Evolutionary conservation across 2,329 filamentous ascomycete species (phyloP), one percentile per base, ranked within the genome.

Genomic region (Onygenales sp.): DNA sequence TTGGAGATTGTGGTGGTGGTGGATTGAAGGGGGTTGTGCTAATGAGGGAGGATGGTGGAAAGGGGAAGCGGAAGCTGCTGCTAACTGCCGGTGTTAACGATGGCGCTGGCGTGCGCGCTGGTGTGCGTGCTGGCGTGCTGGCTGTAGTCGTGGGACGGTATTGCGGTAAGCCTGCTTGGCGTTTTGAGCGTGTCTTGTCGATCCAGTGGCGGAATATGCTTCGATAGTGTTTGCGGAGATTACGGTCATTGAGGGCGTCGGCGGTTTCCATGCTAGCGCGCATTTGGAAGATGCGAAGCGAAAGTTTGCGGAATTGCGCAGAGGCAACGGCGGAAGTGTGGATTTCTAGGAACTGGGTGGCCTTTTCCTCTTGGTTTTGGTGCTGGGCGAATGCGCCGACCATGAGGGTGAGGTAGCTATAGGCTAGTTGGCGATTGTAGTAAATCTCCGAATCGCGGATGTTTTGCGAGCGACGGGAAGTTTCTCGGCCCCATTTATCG

Each of bases 161-260:
- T 37, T 48, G 9, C 14, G 8, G 9, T 48, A 48, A 37, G n/a
- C 44, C 21, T 27, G 21, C 21, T 27, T 27, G 21, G 21, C 21
- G 21, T 27, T 27, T 27, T 27, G 21, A 27, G 21, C 21, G 21
- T 27, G 75, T 70, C 51, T 73, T 74, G 13, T 76, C 73, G 10
- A 70, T 62, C 80, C 81, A 84, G 55, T 77, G 74, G 27, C 76
- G 70, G 48, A 84, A 65, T 70, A 83, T 78, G 33, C 74, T 74
- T 53, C 77, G 72, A 32, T 75, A 67, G 62, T 83, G 81, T 56
- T 78, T 78, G 52, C 78, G 72, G 39, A 77, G 70, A 56, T 77
- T 80, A 14, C 80, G 69, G 14, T 76, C 71, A 49, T 71, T 69
- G 57, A 83, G 67, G 6, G 78, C 77, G 37, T 76, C 68, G 0